A percentile compares a stretch with the other conserved stretches of the same genome.
Evolutionary conservation across 208 protist genomes (phyloP).

Genomic region (Wallacemonas rigidus): DNA sequence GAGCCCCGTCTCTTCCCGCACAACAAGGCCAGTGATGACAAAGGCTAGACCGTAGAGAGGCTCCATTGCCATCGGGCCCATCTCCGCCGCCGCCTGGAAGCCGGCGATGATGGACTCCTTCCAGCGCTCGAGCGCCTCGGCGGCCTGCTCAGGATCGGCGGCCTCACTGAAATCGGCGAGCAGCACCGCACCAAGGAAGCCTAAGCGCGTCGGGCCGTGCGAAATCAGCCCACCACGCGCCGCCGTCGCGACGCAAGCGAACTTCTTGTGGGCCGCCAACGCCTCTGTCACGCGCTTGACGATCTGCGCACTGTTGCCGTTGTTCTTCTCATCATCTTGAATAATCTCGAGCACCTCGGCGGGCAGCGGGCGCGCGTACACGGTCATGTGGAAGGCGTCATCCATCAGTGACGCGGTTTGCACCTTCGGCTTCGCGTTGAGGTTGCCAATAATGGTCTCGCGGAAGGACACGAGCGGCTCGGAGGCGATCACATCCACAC

Average conservation of each 20-base stretch:
- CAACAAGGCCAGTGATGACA: slow-evolving; percentile 67
- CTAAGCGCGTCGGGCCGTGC: slow-evolving; percentile 61
- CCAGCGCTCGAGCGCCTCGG: slow-evolving; percentile 53
- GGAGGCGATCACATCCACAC: slow-evolving; percentile 79
- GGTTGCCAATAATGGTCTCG: slow-evolving; percentile 72
- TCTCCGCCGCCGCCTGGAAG: slow-evolving; percentile 94
- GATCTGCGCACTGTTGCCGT: slow-evolving; percentile 52
- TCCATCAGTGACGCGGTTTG: slow-evolving; percentile 64
- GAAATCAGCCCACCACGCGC: slow-evolving; percentile 54
- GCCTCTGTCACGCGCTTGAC: slow-evolving; percentile 34
- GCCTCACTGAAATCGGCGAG: slow-evolving; percentile 66
- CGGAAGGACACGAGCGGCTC: slow-evolving; percentile 90
- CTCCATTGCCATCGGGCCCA: slow-evolving; percentile 98
- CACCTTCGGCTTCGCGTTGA: slow-evolving; percentile 71
- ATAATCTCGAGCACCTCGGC: slow-evolving; percentile 75
- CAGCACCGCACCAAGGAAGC: slow-evolving; percentile 76
- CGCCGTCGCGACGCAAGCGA: slow-evolving; percentile 34
- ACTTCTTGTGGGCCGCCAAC: slow-evolving; percentile 62
- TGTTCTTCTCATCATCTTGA: slow-evolving; percentile 71
- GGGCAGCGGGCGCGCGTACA: slow-evolving; percentile 74
- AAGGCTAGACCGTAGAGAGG: slow-evolving; percentile 94
- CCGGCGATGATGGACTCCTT: slow-evolving; percentile 91
- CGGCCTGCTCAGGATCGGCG: slow-evolving; percentile 23
- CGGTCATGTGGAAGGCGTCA: slow-evolving; percentile 69
- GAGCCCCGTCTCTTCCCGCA: slow-evolving; percentile 51